Conservation (phyloP, 177 flowering plant genomes). For the Tripterygium wilfordii region DNA sequence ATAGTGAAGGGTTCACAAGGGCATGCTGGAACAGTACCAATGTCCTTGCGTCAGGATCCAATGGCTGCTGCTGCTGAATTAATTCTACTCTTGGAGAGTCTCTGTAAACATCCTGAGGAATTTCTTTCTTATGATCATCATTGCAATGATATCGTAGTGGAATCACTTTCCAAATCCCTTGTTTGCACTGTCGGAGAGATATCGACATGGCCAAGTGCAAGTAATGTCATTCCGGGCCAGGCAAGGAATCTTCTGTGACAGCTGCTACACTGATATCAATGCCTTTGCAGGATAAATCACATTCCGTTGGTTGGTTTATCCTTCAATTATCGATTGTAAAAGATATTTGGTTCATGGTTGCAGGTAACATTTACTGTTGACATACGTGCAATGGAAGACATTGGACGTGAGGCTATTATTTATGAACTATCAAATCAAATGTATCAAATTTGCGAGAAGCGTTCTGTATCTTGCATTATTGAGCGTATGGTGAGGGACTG, state of each 20-base stretch:
- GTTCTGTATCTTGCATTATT: constrained; percentile 74
- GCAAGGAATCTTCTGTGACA: constrained; percentile 28
- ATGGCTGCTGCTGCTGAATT: constrained; percentile 95
- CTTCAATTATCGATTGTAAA: background rate
- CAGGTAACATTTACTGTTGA: constrained; percentile 94
- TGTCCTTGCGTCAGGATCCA: constrained; percentile 93
- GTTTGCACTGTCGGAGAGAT: constrained; percentile 99
- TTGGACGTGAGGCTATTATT: constrained; percentile 75
- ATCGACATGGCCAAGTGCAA: constrained; percentile 95
- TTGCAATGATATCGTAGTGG: constrained; percentile 31
- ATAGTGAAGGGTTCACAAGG: constrained; percentile 95
- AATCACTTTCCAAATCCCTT: constrained; percentile 70
- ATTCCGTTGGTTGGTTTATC: background rate
- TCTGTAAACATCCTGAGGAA: constrained; percentile 74
- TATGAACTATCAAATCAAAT: constrained; percentile 61
- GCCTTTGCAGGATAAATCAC: background rate
- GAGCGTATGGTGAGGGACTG: constrained; percentile 72
- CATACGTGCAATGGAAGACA: constrained; percentile 79
- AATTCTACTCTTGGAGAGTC: constrained; percentile 67
- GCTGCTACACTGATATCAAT: background rate
- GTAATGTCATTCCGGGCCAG: constrained; percentile 99
- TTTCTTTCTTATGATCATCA: constrained; percentile 51
- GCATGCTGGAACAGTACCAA: constrained; percentile 99
- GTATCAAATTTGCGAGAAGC: constrained; percentile 62
- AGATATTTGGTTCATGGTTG: background rate